Evolutionary conservation across 2,329 filamentous ascomycete genomes (phyloP).

Genomic region (Calonectria pseudoreteaudii): DNA sequence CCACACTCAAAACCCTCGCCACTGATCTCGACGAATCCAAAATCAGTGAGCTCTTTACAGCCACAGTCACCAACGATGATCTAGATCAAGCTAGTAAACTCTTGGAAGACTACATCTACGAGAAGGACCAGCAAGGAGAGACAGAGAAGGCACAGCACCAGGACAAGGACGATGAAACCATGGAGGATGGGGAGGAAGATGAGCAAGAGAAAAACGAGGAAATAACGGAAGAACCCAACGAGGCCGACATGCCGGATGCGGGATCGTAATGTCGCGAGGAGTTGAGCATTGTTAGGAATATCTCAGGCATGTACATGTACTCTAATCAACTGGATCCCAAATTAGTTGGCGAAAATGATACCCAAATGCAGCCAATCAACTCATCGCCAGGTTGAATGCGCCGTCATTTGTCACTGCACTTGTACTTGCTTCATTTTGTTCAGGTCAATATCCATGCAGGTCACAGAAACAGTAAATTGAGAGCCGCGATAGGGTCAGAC

Average conservation of each 20-base stretch:
- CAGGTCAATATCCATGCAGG: neutral
- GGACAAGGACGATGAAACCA: conserved; percentile 33
- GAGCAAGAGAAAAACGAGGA: neutral
- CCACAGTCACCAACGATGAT: conserved; percentile 43
- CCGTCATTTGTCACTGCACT: neutral
- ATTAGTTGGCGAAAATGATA: conserved; percentile 31
- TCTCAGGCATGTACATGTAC: conserved; percentile 14
- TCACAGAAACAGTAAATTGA: neutral
- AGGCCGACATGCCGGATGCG: conserved; percentile 36
- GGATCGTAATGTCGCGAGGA: neutral
- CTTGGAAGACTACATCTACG: conserved; percentile 46
- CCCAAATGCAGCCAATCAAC: conserved; percentile 17
- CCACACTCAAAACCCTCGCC: conserved; percentile 35
- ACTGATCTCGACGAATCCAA: conserved; percentile 43
- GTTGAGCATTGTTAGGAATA: neutral
- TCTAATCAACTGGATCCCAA: conserved; percentile 18
- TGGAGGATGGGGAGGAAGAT: conserved; percentile 32
- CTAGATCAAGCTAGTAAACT: conserved; percentile 35
- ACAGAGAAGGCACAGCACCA: conserved; percentile 6
- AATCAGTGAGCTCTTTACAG: conserved; percentile 43
- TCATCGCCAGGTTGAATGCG: neutral
- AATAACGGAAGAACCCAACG: conserved; percentile 20
- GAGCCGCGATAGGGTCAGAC: neutral
- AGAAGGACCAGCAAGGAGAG: conserved; percentile 23
- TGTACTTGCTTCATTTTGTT: neutral